Evolutionary conservation across 2,329 filamentous ascomycete species (phyloP).

Genomic region (Ambrosiella xylebori): DNA sequence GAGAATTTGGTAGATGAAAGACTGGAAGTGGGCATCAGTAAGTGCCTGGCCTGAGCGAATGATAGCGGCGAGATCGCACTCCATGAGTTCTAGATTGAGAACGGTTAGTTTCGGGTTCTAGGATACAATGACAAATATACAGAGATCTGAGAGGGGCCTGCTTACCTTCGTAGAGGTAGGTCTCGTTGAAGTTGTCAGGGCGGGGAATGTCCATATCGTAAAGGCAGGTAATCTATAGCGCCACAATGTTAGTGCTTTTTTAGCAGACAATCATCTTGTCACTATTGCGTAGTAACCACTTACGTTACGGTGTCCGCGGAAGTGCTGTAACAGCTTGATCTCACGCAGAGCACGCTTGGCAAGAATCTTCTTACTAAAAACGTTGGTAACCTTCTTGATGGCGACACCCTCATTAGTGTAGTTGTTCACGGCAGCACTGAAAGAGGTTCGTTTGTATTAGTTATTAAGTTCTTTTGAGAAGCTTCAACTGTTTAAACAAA

Average conservation of each 20-base stretch:
- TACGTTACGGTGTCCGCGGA: constrained; percentile 76
- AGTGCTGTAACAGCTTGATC: constrained; percentile 97
- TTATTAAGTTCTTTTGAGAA: constrained; percentile 4
- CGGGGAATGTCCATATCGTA: constrained; percentile 99
- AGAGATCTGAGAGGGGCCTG: not conserved
- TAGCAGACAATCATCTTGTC: not conserved
- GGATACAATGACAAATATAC: not conserved
- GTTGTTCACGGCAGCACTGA: constrained; percentile 78
- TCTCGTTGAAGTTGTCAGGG: constrained; percentile 97
- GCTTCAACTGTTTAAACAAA: not conserved
- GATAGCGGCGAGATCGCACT: constrained; percentile 94
- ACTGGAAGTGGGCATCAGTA: constrained; percentile 98
- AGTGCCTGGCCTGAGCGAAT: constrained; percentile 93
- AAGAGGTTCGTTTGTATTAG: constrained; percentile 4
- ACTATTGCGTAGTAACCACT: constrained; percentile 19
- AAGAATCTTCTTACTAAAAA: constrained; percentile 99
- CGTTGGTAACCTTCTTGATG: constrained; percentile 99
- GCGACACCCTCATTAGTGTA: constrained; percentile 85
- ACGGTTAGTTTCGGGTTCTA: not conserved
- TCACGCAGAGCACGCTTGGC: constrained; percentile 94
- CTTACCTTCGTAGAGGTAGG: constrained; percentile 92
- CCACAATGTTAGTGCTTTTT: not conserved
- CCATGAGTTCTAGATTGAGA: constrained; percentile 67
- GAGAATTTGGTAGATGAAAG: constrained; percentile 99
- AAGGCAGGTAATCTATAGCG: constrained; percentile 74